Evolutionary conservation across 139 green algal species (phyloP).

Genomic region (Micromonas pusilla): DNA sequence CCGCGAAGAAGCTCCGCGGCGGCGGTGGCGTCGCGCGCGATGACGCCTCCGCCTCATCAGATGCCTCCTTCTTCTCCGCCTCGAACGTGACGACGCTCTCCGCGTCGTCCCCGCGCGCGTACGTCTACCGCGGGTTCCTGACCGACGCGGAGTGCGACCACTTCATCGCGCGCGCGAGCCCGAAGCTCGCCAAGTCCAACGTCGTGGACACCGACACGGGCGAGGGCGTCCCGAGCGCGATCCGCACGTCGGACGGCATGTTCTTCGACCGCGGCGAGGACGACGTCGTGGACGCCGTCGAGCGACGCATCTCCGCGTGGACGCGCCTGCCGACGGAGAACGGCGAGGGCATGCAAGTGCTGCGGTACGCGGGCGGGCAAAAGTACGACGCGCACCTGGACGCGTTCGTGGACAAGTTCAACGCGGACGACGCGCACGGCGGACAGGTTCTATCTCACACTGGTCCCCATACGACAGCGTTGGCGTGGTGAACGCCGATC

Average conservation of each 20-base stretch:
- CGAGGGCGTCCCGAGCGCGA: not conserved
- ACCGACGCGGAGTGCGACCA: slow-evolving; percentile 37
- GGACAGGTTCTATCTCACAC: not conserved
- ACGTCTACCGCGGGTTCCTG: slow-evolving; percentile 29
- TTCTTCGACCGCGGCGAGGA: slow-evolving; percentile 53
- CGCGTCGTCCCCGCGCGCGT: slow-evolving; percentile 25
- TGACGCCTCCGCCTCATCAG: no score
- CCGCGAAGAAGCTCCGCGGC: not conserved
- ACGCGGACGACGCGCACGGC: not conserved
- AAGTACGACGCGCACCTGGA: slow-evolving; percentile 50
- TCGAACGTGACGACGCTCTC: not conserved
- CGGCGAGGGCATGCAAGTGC: slow-evolving; percentile 34
- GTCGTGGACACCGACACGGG: slow-evolving; percentile 22
- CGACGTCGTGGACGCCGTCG: slow-evolving; percentile 51
- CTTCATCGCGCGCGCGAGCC: slow-evolving; percentile 3
- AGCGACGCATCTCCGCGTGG: slow-evolving; percentile 55
- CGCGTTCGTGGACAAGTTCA: slow-evolving; percentile 29
- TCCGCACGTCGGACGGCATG: slow-evolving; percentile 38
- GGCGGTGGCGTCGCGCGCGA: not conserved
- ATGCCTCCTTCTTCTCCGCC: no score
- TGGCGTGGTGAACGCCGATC: no score
- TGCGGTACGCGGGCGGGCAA: slow-evolving; percentile 45
- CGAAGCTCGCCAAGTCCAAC: slow-evolving; percentile 14
- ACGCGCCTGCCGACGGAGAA: slow-evolving; percentile 44
- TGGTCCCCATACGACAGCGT: no score